Evolutionary conservation across 352 stramenopile species (phyloP), one percentile per base, ranked within the genome.

Genomic region (Plasmopara viticola): DNA sequence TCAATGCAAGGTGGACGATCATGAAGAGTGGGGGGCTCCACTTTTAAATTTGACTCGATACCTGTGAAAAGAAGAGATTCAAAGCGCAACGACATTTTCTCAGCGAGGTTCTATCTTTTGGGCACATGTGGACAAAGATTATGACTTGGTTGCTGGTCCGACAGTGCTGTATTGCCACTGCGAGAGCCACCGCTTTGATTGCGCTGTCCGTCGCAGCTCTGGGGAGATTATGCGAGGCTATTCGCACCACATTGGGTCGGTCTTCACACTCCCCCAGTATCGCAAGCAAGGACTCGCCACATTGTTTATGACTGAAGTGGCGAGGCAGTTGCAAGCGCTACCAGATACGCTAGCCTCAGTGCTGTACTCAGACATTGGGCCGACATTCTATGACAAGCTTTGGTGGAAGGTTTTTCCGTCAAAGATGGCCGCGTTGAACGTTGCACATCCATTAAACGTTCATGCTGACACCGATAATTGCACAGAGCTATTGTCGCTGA

Each of bases 311-410:
- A 50, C 28, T 12, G 42, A 67, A 30, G 51, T 89, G 9, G 62
- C 66, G 3, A 58, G 57, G 33, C 56, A 68, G 3, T 51, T 85
- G 48, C 39, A 28, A 42, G 13, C 57, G 41, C 41, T 71, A 1
- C 69, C 66, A n/a, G 38, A 55, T 0, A 56, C 71, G 6, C 33
- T 84, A 12, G 59, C 55, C 6, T 87, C 77, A 2, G 72, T 71
- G 31, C 58, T 89, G 9, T 87, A 84, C 50, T 86, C 75, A 28
- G 74, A 86, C 46, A 83, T 89, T 49, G 73, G 78, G 1, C 68
- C 78, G 20, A 71, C 51, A n/a, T 86, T 68, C 55, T 89, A 89
- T 55, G 72, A 78, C 50, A 63, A 55, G 2, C 67, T 85, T 14
- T 71, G 75, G 14, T 86, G 78, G 78, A 68, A 53, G 3, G 40